A percentile compares a stretch with the other conserved stretches of the same genome.
Conservation (phyloP, 352 stramenopile species). For the Globisporangium emineosum region DNA sequence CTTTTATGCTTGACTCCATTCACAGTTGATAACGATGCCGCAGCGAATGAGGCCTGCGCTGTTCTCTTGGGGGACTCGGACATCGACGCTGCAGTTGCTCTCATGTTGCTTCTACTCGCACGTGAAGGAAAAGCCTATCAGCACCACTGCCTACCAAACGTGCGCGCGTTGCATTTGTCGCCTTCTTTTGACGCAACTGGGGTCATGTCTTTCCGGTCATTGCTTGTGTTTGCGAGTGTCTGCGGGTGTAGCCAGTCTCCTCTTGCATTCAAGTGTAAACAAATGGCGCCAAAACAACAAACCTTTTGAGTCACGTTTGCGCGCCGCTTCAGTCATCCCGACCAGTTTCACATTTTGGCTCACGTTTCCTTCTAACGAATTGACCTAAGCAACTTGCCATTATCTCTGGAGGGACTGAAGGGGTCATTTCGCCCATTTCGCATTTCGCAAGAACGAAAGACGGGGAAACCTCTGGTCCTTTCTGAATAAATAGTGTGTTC, state of each 20-base stretch:
- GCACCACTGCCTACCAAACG: not conserved
- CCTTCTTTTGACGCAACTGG: not conserved
- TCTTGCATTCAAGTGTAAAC: conserved; percentile 3
- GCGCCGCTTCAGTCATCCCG: conserved; percentile 11
- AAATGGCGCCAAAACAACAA: not conserved
- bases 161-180: not conserved
- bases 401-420: not conserved
- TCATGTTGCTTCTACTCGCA: conserved; percentile 6
- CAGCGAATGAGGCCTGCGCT: not conserved
- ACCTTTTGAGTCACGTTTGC: not conserved
- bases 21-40: not conserved
- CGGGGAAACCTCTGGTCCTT: not conserved
- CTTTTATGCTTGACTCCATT: conserved; percentile 7
- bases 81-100: not conserved
- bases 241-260: not conserved
- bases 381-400: not conserved
- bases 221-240: not conserved
- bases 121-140: not conserved
- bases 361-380: not conserved
- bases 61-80: conserved; percentile 8
- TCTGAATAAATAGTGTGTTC: not conserved
- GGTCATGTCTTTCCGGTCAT: not conserved
- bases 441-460: not conserved
- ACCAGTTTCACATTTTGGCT: conserved; percentile 12
- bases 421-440: no score